phyloP scores from a whole-genome alignment of 2,329 filamentous ascomycete genomes.

The Paramyrothecium sp. region DNA sequence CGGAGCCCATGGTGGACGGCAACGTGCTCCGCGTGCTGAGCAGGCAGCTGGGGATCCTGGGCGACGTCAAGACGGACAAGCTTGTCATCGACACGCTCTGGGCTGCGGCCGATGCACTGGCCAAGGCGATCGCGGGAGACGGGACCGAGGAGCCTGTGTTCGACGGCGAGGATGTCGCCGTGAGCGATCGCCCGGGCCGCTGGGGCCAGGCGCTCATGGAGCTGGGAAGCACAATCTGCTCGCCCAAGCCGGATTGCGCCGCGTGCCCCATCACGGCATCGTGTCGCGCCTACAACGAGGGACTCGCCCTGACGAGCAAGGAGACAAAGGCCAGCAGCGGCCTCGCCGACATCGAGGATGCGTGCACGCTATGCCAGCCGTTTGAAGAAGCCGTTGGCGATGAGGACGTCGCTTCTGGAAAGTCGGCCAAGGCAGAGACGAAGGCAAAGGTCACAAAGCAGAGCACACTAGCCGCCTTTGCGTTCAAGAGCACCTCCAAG shows the following conservation, averaged over 20 bases:
- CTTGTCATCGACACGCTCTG: conserved; percentile 52
- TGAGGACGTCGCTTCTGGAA: conserved; percentile 14
- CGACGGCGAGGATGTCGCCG: conserved; percentile 18
- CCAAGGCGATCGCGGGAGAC: conserved; percentile 47
- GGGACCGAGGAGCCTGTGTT: conserved; percentile 12
- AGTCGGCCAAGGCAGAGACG: conserved; percentile 3
- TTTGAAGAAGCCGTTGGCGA: conserved; percentile 34
- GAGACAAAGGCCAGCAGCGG: conserved; percentile 4
- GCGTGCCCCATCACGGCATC: conserved; percentile 49
- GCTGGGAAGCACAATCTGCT: conserved; percentile 61
- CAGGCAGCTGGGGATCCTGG: conserved; percentile 56
- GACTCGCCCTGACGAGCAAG: conserved; percentile 23
- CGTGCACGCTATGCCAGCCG: conserved; percentile 46
- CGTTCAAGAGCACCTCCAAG: conserved; percentile 17
- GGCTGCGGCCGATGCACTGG: conserved; percentile 56
- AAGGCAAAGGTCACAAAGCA: conserved; percentile 20
- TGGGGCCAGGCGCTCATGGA: conserved; percentile 69
- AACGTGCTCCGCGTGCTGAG: conserved; percentile 62
- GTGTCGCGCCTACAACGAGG: conserved; percentile 52
- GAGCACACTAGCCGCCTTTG: conserved; percentile 32
- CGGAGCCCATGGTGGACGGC: conserved; percentile 62
- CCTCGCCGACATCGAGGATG: conserved; percentile 47
- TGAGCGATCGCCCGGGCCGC: conserved; percentile 52
- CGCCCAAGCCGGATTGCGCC: conserved; percentile 56
- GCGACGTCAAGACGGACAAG: conserved; percentile 56